Evolutionary conservation across 345 rosid species (phyloP).

Genomic region (Hirschfeldia incana): DNA sequence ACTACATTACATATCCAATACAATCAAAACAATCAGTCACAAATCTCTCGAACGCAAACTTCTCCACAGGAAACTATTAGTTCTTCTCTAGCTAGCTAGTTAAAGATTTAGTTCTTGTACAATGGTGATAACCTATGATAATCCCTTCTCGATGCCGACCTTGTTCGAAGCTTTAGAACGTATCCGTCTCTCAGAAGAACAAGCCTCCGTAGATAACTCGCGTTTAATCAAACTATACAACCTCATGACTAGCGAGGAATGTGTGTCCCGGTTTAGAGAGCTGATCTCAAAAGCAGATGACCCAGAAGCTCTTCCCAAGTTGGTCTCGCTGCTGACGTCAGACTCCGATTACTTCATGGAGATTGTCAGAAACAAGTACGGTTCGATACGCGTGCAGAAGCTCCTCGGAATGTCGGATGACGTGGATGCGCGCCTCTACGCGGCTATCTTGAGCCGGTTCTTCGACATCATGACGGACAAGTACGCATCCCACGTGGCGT

Average conservation of each 20-base stretch:
- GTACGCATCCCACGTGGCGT: not conserved
- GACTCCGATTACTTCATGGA: slow-evolving; percentile 11
- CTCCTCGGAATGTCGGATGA: slow-evolving; percentile 25
- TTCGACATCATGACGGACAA: slow-evolving; percentile 11
- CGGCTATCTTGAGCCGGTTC: slow-evolving; percentile 17
- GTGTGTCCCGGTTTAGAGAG: not conserved
- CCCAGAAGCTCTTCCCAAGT: not conserved
- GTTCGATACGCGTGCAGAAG: slow-evolving; percentile 10
- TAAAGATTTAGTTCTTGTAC: slow-evolving; percentile 39
- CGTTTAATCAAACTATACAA: not conserved
- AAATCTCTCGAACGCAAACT: not conserved
- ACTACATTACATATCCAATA: not conserved
- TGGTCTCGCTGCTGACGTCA: slow-evolving; percentile 1
- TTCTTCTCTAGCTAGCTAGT: not conserved
- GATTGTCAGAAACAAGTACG: not conserved
- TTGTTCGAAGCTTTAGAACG: slow-evolving; percentile 1
- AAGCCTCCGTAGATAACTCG: too few species aligned
- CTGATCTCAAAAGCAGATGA: not conserved
- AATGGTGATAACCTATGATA: slow-evolving; percentile 31
- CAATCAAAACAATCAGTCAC: not conserved
- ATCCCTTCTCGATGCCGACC: slow-evolving; percentile 9
- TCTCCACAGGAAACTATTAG: not conserved
- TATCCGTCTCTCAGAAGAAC: not conserved
- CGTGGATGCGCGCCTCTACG: not conserved
- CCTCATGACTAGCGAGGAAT: not conserved